A percentile compares a stretch with the other conserved stretches of the same genome.
Evolutionary conservation across 257 asterid genomes (phyloP).

Genomic region (Datura wrightii): DNA sequence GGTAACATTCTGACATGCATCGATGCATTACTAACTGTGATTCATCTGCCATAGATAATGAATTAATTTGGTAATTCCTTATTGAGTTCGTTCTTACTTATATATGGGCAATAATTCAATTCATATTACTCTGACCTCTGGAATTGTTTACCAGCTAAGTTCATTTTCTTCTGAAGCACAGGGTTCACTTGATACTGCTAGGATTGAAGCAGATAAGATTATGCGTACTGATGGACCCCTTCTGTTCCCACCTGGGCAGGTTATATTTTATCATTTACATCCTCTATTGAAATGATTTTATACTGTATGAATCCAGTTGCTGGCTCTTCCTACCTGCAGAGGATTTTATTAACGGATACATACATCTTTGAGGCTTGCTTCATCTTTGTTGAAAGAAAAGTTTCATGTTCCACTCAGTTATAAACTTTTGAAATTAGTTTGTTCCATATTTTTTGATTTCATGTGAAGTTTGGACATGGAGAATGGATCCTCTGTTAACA

Average conservation of each 20-base stretch:
- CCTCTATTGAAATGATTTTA: neutral
- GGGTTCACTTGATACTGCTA: conserved; percentile 73
- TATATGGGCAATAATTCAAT: neutral
- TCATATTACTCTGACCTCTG: neutral
- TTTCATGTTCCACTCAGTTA: neutral
- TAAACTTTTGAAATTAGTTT: neutral
- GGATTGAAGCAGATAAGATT: conserved; percentile 73
- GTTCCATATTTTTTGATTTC: neutral
- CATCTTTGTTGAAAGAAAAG: neutral
- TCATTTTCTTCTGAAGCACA: conserved; percentile 39
- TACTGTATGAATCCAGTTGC: neutral
- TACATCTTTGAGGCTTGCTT: conserved; percentile 7
- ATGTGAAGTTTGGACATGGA: neutral
- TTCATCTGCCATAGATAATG: neutral
- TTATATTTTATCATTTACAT: conserved; percentile 39
- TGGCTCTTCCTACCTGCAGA: neutral
- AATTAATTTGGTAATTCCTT: neutral
- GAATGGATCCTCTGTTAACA: conserved; percentile 3
- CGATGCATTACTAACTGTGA: neutral
- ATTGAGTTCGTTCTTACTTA: neutral
- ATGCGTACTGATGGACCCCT: conserved; percentile 97
- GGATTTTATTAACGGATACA: neutral
- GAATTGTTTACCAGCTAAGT: neutral
- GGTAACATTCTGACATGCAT: neutral
- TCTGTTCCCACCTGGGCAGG: conserved; percentile 95